phyloP scores from a whole-genome alignment of 345 rosid genomes.

The Linum tenue region DNA sequence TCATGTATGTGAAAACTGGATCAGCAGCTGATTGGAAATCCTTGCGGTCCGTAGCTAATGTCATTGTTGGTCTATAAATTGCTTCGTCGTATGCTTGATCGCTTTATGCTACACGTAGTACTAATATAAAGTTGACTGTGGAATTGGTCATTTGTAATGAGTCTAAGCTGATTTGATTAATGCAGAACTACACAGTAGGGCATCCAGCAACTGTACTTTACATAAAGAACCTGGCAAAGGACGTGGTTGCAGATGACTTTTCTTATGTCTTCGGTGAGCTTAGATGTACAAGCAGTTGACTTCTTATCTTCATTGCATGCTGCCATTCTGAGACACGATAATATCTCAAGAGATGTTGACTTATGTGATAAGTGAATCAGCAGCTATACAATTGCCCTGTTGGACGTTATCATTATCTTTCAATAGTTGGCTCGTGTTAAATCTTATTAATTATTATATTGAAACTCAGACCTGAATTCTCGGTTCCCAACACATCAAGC shows the following conservation, averaged over 20 bases:
- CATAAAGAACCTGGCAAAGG: conserved; percentile 86
- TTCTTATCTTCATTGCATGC: no score
- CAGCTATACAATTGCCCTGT: no score
- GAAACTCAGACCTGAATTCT: neutral
- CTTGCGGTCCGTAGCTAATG: neutral
- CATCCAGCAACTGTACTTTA: conserved; percentile 73
- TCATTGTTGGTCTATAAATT: neutral
- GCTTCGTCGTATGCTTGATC: neutral
- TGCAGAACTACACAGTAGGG: conserved; percentile 87
- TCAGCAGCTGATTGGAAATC: neutral
- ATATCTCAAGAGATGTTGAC: no score
- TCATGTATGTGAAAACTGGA: neutral
- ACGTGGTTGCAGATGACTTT: conserved; percentile 68
- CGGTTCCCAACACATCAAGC: neutral
- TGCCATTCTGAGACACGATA: no score
- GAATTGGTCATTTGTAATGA: neutral
- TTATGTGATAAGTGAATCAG: no score
- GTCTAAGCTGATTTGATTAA: neutral
- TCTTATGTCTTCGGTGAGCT: conserved; percentile 72
- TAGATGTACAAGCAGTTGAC: neutral
- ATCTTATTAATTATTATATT: no score
- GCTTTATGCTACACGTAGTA: no score
- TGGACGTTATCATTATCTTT: no score
- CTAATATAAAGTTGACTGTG: neutral
- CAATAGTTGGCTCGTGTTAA: no score